phyloP scores from a whole-genome alignment of 148 eudicot genomes.

The Rhododendron griersonianum region DNA sequence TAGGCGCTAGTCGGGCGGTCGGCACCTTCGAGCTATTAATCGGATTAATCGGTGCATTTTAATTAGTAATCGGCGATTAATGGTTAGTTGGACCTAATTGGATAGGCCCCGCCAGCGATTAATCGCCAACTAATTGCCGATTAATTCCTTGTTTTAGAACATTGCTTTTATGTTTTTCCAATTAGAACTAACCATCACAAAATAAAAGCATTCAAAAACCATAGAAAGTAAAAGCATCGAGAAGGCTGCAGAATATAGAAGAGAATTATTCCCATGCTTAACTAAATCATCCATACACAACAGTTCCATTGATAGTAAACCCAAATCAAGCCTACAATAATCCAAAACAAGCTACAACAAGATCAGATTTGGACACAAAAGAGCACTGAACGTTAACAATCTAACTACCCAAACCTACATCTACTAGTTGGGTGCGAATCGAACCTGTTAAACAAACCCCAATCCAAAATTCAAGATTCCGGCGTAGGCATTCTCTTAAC shows the following conservation, averaged over 20 bases:
- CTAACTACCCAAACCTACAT: constrained; percentile 8
- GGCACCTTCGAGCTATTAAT: too few relatives aligned
- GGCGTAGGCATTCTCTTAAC: constrained; percentile 16
- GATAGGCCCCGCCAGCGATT: too few relatives aligned
- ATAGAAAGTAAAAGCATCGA: neutral
- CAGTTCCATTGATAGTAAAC: neutral
- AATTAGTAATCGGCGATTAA: too few relatives aligned
- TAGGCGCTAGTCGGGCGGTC: too few relatives aligned
- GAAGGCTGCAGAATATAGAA: neutral
- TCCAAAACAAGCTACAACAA: neutral
- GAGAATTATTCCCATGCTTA: neutral
- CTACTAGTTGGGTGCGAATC: neutral
- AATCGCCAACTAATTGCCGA: too few relatives aligned
- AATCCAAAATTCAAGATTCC: constrained; percentile 4
- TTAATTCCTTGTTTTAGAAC: too few relatives aligned
- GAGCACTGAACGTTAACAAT: neutral
- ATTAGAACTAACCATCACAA: neutral
- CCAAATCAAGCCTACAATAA: neutral
- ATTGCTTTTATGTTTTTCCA: neutral
- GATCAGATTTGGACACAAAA: neutral
- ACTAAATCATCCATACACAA: neutral
- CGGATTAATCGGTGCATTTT: too few relatives aligned
- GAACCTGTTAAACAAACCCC: neutral
- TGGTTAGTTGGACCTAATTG: too few relatives aligned
- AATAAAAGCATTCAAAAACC: neutral